These are phyloP conservation scores for Tulasnella sp. DNA, from an alignment of 768 basidiomycete species.

Conservation along the genomic window DNA sequence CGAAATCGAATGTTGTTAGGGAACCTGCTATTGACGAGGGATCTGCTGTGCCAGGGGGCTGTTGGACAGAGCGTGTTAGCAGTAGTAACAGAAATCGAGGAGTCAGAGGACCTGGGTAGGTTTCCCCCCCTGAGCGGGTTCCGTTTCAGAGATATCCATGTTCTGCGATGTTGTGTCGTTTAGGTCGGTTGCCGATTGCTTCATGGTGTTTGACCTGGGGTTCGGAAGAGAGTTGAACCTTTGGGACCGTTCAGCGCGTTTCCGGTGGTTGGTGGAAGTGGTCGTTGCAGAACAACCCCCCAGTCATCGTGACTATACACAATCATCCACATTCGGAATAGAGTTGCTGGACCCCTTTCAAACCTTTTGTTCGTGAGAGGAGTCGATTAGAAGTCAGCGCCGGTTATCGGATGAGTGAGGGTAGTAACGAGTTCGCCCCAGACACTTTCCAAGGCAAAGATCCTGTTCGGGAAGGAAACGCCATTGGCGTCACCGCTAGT, in stretches of 20 bases:
- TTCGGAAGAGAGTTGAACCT: not conserved
- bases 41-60: not conserved
- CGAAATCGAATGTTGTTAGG: not conserved
- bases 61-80: not conserved
- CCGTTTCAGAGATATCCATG: not conserved
- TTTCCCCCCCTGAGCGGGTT: not conserved
- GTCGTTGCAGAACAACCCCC: no score
- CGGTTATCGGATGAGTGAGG: no score
- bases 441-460: no score
- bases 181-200: not conserved
- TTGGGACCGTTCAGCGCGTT: not conserved
- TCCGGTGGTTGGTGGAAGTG: not conserved
- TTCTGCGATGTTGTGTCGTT: not conserved
- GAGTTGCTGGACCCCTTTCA: no score
- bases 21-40: not conserved
- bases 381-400: no score
- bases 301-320: no score
- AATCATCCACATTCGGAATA: no score
- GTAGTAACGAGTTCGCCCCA: no score
- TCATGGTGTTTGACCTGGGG: not conserved
- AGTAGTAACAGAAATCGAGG: not conserved
- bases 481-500: no score
- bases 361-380: no score
- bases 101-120: not conserved
- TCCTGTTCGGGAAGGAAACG: no score